Evolutionary conservation across 2,329 filamentous ascomycete genomes (phyloP).

Genomic region (Exophiala bonariae): DNA sequence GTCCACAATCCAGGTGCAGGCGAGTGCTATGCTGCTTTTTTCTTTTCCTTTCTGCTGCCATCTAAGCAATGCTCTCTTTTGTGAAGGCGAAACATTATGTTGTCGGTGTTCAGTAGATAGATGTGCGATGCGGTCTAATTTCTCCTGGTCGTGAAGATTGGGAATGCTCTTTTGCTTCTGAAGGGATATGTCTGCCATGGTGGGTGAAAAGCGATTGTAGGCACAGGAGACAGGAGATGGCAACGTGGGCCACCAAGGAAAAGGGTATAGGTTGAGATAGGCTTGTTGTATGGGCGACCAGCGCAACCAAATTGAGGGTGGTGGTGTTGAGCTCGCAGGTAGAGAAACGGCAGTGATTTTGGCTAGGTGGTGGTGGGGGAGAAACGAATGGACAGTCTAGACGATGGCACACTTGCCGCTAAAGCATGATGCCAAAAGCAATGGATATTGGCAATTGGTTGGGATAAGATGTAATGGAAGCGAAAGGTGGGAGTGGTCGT

Average conservation of each 20-base stretch:
- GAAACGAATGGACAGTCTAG: conserved; percentile 22
- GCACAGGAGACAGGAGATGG: neutral
- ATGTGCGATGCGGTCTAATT: conserved; percentile 11
- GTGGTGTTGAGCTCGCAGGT: neutral
- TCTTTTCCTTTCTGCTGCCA: conserved; percentile 27
- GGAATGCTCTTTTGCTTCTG: conserved; percentile 7
- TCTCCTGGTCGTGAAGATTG: conserved; percentile 19
- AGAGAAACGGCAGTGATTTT: conserved; percentile 2
- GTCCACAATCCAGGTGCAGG: conserved; percentile 29
- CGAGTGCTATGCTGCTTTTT: conserved; percentile 26
- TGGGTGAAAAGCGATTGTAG: conserved; percentile 1
- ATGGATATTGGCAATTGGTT: conserved; percentile 7
- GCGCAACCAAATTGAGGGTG: conserved; percentile 17
- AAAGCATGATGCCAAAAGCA: conserved; percentile 15
- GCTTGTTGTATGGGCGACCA: conserved; percentile 16
- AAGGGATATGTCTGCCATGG: neutral
- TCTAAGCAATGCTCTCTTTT: conserved; percentile 29
- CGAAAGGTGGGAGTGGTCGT: neutral
- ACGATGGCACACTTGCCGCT: conserved; percentile 22
- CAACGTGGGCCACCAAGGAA: neutral
- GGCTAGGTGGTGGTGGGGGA: conserved; percentile 1
- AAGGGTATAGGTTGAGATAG: neutral
- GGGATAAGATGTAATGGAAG: conserved; percentile 1
- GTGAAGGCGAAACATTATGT: conserved; percentile 26
- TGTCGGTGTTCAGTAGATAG: conserved; percentile 11